phyloP scores from a whole-genome alignment of 208 protist species.

The Trichomonas vaginalis region DNA sequence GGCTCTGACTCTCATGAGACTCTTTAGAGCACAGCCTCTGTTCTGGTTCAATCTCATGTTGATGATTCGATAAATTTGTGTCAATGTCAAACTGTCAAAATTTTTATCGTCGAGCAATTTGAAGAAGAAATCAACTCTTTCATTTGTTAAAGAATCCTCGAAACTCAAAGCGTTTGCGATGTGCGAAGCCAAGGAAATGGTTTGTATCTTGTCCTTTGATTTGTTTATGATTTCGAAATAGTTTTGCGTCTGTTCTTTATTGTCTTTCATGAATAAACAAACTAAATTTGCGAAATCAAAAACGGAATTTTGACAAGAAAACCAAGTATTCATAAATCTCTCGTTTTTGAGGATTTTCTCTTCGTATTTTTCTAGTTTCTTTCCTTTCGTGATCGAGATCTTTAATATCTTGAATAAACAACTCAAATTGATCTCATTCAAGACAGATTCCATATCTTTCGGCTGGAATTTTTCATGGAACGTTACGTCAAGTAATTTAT shows the following conservation, averaged over 20 bases:
- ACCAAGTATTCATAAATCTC: background rate
- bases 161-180: background rate
- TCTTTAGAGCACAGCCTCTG: background rate
- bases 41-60: background rate
- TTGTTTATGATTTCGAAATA: background rate
- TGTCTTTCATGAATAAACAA: background rate
- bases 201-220: background rate
- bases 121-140: background rate
- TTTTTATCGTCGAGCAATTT: background rate
- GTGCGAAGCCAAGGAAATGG: background rate
- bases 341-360: background rate
- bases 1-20: background rate
- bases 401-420: background rate
- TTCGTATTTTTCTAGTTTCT: background rate
- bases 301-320: background rate
- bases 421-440: background rate
- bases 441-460: background rate
- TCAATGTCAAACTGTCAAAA: background rate
- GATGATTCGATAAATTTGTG: background rate
- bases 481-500: background rate
- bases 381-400: background rate
- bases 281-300: conserved; percentile 8
- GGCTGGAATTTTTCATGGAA: background rate
- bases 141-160: background rate
- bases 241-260: background rate